These are phyloP conservation scores for Candida dendrica DNA, from an alignment of 805 yeast genomes.

Conservation along the genomic window DNA sequence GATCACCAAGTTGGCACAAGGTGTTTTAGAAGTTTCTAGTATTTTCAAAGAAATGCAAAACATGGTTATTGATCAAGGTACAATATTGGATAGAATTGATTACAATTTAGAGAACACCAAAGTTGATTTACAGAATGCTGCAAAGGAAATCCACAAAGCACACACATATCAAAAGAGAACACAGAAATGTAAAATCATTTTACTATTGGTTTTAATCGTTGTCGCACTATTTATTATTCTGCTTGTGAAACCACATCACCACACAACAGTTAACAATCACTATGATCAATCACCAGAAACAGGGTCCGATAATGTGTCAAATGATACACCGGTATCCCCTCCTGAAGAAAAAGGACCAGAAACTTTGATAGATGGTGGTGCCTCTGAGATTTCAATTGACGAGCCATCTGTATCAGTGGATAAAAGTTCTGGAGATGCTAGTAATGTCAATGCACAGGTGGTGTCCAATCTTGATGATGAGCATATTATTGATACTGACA, in stretches of 20 bases:
- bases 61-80: constrained; percentile 92
- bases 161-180: constrained; percentile 79
- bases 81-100: constrained; percentile 87
- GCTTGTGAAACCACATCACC: constrained; percentile 50
- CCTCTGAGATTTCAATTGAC: no score
- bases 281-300: neutral
- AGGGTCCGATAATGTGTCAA: no score
- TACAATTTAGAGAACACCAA: constrained; percentile 82
- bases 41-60: constrained; percentile 91
- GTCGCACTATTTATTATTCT: constrained; percentile 64
- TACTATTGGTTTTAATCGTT: constrained; percentile 65
- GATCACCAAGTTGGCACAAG: constrained; percentile 85
- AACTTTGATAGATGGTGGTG: neutral
- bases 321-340: no score
- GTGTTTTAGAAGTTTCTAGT: constrained; percentile 86
- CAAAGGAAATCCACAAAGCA: constrained; percentile 70
- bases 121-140: constrained; percentile 67
- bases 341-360: neutral
- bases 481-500: no score
- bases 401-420: no score
- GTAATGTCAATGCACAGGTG: no score
- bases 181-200: constrained; percentile 82
- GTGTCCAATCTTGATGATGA: no score
- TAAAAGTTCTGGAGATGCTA: no score
- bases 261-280: neutral